A percentile compares a stretch with the other conserved stretches of the same genome.
These are phyloP conservation scores for Phytophthora cryptogea DNA, from an alignment of 352 stramenopile genomes.

Conservation along the genomic window DNA sequence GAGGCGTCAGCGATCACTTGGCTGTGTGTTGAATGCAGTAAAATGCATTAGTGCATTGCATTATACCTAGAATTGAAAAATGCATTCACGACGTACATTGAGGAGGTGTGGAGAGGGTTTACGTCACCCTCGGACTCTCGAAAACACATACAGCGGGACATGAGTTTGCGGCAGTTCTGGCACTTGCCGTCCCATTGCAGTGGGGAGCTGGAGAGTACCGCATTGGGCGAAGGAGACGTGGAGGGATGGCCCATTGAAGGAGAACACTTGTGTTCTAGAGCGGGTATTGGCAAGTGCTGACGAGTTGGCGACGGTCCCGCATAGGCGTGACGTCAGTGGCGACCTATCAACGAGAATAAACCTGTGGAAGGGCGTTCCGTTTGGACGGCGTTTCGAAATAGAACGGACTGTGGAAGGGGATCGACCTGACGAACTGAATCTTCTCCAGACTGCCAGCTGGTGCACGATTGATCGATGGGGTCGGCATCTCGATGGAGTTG, in stretches of 20 bases:
- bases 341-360: constrained; percentile 6
- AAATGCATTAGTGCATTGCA: background rate
- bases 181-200: constrained; percentile 51
- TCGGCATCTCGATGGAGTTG: constrained; percentile 21
- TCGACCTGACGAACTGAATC: background rate
- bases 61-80: background rate
- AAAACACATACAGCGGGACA: constrained; percentile 49
- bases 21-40: constrained; percentile 2
- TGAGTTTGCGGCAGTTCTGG: constrained; percentile 41
- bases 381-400: background rate
- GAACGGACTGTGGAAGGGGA: background rate
- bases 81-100: constrained; percentile 27
- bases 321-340: constrained; percentile 15
- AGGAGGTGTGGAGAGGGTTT: constrained; percentile 8
- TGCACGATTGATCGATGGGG: constrained; percentile 28
- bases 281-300: constrained; percentile 26
- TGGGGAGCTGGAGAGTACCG: constrained; percentile 18
- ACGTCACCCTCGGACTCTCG: constrained; percentile 28
- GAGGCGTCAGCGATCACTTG: constrained; percentile 17
- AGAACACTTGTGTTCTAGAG: background rate
- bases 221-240: background rate
- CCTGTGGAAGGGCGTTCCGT: background rate
- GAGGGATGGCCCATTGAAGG: constrained; percentile 23
- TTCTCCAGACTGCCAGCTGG: background rate
- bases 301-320: constrained; percentile 7